Evolutionary conservation across 1,139 yeast genomes (phyloP), one percentile per base, ranked within the genome.

Genomic region (Pichia sp.): DNA sequence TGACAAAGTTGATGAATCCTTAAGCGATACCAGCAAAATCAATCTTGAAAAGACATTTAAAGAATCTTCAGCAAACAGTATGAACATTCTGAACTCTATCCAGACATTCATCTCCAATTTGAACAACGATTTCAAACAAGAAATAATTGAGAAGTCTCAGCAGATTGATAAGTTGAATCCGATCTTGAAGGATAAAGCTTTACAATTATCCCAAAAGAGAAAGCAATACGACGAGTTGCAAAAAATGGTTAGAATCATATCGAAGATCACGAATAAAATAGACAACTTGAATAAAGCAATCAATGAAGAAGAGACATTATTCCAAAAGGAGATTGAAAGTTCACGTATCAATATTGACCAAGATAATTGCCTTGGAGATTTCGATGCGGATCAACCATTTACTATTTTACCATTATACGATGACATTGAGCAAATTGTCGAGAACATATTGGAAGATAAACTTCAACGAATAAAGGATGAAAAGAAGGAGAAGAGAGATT

Each of bases 321-420:
- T 82, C 64, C 62, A 70, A 34, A 68, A 71, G 38, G 69, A 67
- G 40, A 68, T 68, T 11, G 66, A 69, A 41, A 68, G 67, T 47
- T 55, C 74, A 18, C 65, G 71, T 5, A 46, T 62, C 30, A 51
- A 55, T 33, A 21, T 52, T 3, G 45, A 48, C 8, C 53, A 60
- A 7, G 52, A 52, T 11, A 67, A 67, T 34, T 69, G 70, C 24
- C 71, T 72, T 19, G 81, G 77, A 32, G 79, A 78, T 48, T 84
- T 81, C 60, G 93, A 87, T 64, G 91, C 95, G 1, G 96, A 88
- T 65, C 90, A 85, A 59, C 96, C 96, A 19, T 91, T 87, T 66
- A 73, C 86, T 42, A 78, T 86, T 22, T 72, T 75, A 55, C 71
- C 76, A 6, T 70, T 85, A 9, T 82, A 77, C 58, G 75, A 79